Evolutionary conservation across 257 asterid species (phyloP).

Genomic region (Prunella vulgaris): DNA sequence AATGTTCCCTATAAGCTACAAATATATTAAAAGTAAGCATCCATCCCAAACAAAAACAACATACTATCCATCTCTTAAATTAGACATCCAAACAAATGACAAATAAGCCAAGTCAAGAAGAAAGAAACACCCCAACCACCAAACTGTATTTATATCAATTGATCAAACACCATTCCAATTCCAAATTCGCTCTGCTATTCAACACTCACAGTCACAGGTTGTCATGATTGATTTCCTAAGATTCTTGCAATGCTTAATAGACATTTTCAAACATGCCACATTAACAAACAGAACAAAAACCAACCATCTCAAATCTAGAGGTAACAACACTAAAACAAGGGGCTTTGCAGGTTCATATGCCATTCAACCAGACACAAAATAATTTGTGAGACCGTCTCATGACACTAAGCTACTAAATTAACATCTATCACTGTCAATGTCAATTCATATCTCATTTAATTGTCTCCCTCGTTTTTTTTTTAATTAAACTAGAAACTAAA

Average conservation of each 20-base stretch:
- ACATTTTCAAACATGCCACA: neutral
- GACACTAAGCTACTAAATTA: too few relatives aligned
- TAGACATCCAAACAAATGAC: neutral
- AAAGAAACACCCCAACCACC: too few relatives aligned
- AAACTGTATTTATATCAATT: too few relatives aligned
- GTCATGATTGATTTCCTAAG: too few relatives aligned
- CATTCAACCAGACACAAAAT: neutral
- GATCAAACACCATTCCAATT: too few relatives aligned
- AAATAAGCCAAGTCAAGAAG: too few relatives aligned
- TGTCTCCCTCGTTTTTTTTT: too few relatives aligned
- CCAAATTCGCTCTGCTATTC: neutral
- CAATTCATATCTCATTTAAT: too few relatives aligned
- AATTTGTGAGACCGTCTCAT: too few relatives aligned
- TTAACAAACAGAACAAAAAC: neutral
- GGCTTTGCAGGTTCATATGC: neutral
- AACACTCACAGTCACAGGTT: neutral
- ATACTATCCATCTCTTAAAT: neutral
- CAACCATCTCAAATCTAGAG: neutral
- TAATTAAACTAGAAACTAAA: too few relatives aligned
- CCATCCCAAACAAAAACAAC: neutral
- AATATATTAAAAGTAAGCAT: neutral
- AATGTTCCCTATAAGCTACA: constrained; percentile 54
- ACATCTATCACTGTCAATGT: too few relatives aligned
- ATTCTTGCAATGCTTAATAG: neutral
- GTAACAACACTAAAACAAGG: neutral